Conservation (phyloP, 225 moss, liverwort and hornwort genomes). For the Sphagnum contortum region DNA sequence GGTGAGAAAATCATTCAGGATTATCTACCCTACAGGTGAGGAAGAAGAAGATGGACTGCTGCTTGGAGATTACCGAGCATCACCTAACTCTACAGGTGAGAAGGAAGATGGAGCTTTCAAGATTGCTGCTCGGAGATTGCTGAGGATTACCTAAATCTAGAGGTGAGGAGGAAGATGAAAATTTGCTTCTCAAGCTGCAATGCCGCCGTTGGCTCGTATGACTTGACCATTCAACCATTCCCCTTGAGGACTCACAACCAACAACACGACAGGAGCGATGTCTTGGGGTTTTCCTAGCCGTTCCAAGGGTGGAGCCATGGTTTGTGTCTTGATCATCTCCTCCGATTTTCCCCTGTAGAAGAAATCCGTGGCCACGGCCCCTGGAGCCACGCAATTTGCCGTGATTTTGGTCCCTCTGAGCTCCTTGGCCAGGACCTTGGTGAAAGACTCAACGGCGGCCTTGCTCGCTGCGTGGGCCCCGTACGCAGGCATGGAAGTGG, state of each 20-base stretch:
- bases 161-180: too few species aligned
- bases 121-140: too few species aligned
- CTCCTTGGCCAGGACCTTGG: conserved; percentile 66
- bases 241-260: conserved; percentile 38
- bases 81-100: too few species aligned
- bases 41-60: too few species aligned
- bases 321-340: conserved; percentile 8
- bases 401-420: conserved; percentile 54
- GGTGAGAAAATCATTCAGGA: too few species aligned
- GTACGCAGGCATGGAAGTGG: conserved; percentile 22
- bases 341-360: conserved; percentile 49
- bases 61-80: too few species aligned
- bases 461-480: conserved; percentile 35
- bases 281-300: conserved; percentile 59
- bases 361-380: conserved; percentile 46
- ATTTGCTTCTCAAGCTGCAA: conserved; percentile 2
- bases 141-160: too few species aligned
- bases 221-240: conserved; percentile 76
- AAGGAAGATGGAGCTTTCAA: too few species aligned
- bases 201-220: conserved; percentile 55
- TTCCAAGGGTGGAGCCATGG: conserved; percentile 19
- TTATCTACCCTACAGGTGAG: too few species aligned
- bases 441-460: conserved; percentile 66
- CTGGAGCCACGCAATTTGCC: conserved; percentile 59
- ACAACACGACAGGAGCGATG: conserved; percentile 29